Conservation (phyloP, 1,284 basidiomycete genomes). For the Cutaneotrichosporon sp. region DNA sequence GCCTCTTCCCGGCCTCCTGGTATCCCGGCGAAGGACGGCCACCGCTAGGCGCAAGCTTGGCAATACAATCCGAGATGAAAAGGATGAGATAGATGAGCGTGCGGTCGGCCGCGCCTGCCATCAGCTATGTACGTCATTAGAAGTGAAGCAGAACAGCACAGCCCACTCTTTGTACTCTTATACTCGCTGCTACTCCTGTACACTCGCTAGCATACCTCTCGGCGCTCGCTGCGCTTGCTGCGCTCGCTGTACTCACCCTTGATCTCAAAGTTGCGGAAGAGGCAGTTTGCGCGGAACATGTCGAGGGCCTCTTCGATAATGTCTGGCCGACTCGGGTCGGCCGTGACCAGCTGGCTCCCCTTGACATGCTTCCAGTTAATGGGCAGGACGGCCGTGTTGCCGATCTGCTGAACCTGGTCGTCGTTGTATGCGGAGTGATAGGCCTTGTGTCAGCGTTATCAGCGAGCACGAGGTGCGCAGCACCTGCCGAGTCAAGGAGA, state of each 20-base stretch:
- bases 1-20: constrained; percentile 81
- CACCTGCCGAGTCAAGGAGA: too few relatives aligned
- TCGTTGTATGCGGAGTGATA: constrained; percentile 97
- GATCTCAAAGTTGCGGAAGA: constrained; percentile 99
- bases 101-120: constrained; percentile 78
- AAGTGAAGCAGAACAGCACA: background rate
- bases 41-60: constrained; percentile 67
- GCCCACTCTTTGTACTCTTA: too few relatives aligned
- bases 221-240: background rate
- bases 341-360: constrained; percentile 45
- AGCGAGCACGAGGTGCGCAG: too few relatives aligned
- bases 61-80: constrained; percentile 95
- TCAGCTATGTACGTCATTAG: background rate
- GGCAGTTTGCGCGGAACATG: constrained; percentile 97
- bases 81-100: constrained; percentile 96
- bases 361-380: constrained; percentile 58
- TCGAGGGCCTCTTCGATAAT: constrained; percentile 96
- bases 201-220: too few relatives aligned
- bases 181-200: too few relatives aligned
- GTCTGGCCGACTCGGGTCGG: constrained; percentile 75
- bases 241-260: constrained; percentile 60
- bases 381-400: constrained; percentile 87
- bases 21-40: constrained; percentile 60
- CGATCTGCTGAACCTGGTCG: constrained; percentile 72
- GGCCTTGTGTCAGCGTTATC: constrained; percentile 60